Conservation (phyloP, 2,329 filamentous ascomycete species). For the Colletotrichum sp. region DNA sequence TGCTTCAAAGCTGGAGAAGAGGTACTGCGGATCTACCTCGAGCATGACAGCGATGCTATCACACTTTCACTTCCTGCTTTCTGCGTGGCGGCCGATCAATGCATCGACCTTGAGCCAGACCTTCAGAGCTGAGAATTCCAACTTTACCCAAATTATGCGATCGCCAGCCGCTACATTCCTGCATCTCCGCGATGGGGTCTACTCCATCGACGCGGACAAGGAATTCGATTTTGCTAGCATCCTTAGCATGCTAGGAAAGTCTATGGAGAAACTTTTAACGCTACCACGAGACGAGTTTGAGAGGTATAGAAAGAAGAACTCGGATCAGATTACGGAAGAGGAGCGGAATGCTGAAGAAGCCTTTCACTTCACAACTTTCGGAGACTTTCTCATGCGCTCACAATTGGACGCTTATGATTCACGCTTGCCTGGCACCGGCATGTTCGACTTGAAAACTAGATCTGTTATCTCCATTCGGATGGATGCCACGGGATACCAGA, state of each 20-base stretch:
- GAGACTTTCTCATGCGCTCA: conserved; percentile 92
- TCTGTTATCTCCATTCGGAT: conserved; percentile 92
- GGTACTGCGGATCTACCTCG: conserved; percentile 93
- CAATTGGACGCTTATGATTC: conserved; percentile 91
- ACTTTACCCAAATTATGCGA: conserved; percentile 75
- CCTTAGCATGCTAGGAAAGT: conserved; percentile 90
- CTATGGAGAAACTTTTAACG: conserved; percentile 95
- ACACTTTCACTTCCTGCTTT: conserved; percentile 93
- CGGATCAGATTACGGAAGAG: conserved; percentile 72
- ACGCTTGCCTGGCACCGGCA: conserved; percentile 85
- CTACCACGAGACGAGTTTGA: conserved; percentile 83
- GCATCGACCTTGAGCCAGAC: conserved; percentile 68
- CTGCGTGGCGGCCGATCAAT: conserved; percentile 78
- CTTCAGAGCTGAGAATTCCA: conserved; percentile 64
- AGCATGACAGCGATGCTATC: conserved; percentile 89
- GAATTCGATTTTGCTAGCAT: conserved; percentile 85
- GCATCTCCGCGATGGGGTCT: conserved; percentile 81
- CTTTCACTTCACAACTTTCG: conserved; percentile 86
- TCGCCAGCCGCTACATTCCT: conserved; percentile 83
- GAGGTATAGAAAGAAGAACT: conserved; percentile 74
- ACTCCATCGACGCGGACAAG: conserved; percentile 97
- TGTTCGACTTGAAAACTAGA: conserved; percentile 96
- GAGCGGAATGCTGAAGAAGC: conserved; percentile 76
- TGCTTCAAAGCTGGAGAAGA: conserved; percentile 70
- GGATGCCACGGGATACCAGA: conserved; percentile 74